Conservation (phyloP, 306 rosid genomes). For the Sechiopsis laciniata region DNA sequence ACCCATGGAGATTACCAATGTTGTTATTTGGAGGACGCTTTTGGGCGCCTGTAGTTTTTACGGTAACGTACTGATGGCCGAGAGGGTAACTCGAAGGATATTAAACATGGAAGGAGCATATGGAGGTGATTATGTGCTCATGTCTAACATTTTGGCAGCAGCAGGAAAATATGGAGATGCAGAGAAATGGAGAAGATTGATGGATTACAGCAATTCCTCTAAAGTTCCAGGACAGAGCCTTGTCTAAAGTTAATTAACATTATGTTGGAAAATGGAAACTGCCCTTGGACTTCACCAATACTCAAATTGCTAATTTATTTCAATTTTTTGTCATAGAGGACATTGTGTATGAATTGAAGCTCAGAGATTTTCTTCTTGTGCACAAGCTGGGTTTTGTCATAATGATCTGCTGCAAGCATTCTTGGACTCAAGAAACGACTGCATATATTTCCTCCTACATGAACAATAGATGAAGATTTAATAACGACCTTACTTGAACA, state of each 20-base stretch:
- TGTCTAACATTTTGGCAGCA: conserved; percentile 66
- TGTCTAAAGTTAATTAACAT: conserved; percentile 26
- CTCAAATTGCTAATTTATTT: not conserved
- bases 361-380: not conserved
- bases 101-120: conserved; percentile 47
- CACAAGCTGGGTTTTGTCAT: not conserved
- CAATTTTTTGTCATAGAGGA: not conserved
- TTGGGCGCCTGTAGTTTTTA: conserved; percentile 66
- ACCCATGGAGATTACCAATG: conserved; percentile 49
- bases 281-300: not conserved
- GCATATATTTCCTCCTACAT: not conserved
- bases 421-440: not conserved
- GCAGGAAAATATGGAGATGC: conserved; percentile 62
- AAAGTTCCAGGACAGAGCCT: conserved; percentile 63
- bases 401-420: not conserved
- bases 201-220: conserved; percentile 42
- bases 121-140: conserved; percentile 77
- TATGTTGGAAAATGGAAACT: not conserved
- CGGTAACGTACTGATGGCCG: conserved; percentile 49
- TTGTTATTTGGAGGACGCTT: conserved; percentile 63
- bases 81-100: conserved; percentile 51
- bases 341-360: not conserved
- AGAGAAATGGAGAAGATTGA: conserved; percentile 54
- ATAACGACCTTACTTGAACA: too few relatives aligned
- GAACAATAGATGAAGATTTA: not conserved